Conservation (phyloP, 257 asterid genomes). For the Ilex asprella region DNA sequence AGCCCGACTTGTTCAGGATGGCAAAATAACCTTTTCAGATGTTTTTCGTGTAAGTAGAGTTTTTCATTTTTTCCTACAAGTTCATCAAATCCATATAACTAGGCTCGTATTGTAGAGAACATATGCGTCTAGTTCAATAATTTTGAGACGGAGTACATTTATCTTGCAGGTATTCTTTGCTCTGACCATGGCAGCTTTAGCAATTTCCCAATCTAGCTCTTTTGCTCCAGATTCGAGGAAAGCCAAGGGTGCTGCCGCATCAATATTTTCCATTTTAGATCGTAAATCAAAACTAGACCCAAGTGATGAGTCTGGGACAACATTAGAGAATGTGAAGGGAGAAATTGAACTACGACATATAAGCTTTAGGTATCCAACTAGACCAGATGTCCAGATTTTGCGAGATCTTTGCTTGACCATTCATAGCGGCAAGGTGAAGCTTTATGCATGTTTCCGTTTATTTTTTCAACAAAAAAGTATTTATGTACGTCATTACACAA, state of each 20-base stretch:
- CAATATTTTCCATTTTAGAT: constrained; percentile 52
- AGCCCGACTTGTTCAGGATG: constrained; percentile 43
- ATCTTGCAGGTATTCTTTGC: constrained; percentile 55
- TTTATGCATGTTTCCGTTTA: not conserved
- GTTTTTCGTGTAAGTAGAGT: constrained; percentile 39
- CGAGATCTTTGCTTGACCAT: constrained; percentile 43
- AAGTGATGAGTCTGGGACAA: constrained; percentile 47
- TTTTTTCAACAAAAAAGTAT: not conserved
- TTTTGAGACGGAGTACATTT: not conserved
- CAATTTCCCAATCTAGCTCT: constrained; percentile 52
- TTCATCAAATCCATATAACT: too few species aligned
- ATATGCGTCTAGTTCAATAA: not conserved
- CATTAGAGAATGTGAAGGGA: constrained; percentile 33
- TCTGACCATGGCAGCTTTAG: constrained; percentile 41
- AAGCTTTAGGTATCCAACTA: constrained; percentile 51
- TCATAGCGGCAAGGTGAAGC: constrained; percentile 46
- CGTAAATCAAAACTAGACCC: constrained; percentile 51
- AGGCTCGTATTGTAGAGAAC: not conserved
- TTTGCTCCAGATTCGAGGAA: constrained; percentile 53
- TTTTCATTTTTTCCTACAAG: not conserved
- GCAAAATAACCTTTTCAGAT: constrained; percentile 31
- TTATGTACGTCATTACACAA: not conserved
- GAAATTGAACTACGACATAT: constrained; percentile 44
- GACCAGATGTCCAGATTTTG: constrained; percentile 47
- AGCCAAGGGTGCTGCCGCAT: constrained; percentile 46